These are phyloP conservation scores for Amanita molliuscula DNA, from an alignment of 768 basidiomycete species.

Conservation along the genomic window DNA sequence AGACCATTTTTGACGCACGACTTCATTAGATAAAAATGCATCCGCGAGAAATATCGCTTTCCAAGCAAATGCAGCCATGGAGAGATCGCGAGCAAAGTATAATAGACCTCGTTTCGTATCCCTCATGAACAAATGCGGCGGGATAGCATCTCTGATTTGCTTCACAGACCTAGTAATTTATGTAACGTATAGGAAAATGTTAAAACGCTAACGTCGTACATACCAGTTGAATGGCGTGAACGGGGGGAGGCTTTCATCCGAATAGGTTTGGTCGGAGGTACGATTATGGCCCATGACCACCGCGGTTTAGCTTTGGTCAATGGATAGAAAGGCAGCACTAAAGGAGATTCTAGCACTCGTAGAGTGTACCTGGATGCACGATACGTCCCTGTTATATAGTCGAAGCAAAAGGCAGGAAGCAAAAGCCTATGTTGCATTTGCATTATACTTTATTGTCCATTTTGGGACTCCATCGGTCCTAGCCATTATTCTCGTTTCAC, in stretches of 20 bases:
- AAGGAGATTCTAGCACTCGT: conserved; percentile 1
- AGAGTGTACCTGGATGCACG: background rate
- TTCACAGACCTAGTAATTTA: conserved; percentile 29
- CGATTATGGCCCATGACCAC: background rate
- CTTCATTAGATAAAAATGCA: conserved; percentile 23
- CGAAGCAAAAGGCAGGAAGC: background rate
- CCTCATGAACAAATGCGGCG: conserved; percentile 33
- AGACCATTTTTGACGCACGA: conserved; percentile 16
- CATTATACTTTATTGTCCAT: background rate
- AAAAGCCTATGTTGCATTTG: background rate
- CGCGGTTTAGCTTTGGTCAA: conserved; percentile 2
- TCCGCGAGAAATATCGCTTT: conserved; percentile 33
- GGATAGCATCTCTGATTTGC: conserved; percentile 41
- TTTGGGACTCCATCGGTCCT: background rate
- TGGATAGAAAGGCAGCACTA: background rate
- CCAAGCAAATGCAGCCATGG: conserved; percentile 32
- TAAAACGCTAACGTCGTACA: conserved; percentile 4
- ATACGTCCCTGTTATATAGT: background rate
- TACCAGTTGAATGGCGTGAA: conserved; percentile 41
- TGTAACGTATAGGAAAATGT: background rate
- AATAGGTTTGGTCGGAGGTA: conserved; percentile 15
- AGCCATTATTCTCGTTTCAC: background rate
- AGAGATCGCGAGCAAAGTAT: conserved; percentile 35
- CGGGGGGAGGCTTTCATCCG: conserved; percentile 29
- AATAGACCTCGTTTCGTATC: conserved; percentile 27